Evolutionary conservation across 768 basidiomycete genomes (phyloP), one percentile per base, ranked within the genome.

Genomic region (Tricholoma furcatifolium): DNA sequence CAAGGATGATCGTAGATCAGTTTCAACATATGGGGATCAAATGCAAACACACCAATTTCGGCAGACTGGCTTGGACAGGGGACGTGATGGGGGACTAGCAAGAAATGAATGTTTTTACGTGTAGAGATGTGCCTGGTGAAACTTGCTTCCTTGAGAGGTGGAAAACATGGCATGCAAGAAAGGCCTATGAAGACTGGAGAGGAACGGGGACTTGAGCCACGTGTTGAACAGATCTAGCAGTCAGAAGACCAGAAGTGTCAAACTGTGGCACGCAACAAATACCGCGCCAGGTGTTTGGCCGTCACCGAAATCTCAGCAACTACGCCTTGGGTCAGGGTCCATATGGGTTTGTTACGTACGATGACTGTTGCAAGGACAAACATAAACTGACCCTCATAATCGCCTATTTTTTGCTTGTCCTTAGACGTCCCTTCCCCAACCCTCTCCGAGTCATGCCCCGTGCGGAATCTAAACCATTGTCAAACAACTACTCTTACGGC

Each of bases 391-490:
- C 51, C 59, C 54, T 64, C 61, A 64, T 64, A 64, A 64, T 55
- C 52, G 60, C 61, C 61, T 62, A 61, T 59, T 60, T 62, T 60
- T 54, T 41, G 34, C 49, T 32, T 42, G 40, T 44, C 23, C 39
- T 32, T 31, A 48, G 53, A 47, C 47, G 54, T 60, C 62, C 60
- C 64, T 62, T 62, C 62, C 60, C 50, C 53, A 57, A 56, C 59
- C 57, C 57, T 62, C 57, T 36, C 46, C 69, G 38, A 53, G 18
- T 43, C 12, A 58, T 75, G 74, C 74, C 74, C 63, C 72, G 74
- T 57, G 70, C 66, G 50, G 70, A 71, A 9, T 61, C 68, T 15
- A 68, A 68, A 56, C 55, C 49, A 32, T 60, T 64, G 44, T 50
- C 59, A 6, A 44, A 51, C 38, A 58, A 57, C 27, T 70, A 69